Base-by-base conservation (phyloP, 2,329 filamentous ascomycete species). In the Botrytis hyacinthi region DNA sequence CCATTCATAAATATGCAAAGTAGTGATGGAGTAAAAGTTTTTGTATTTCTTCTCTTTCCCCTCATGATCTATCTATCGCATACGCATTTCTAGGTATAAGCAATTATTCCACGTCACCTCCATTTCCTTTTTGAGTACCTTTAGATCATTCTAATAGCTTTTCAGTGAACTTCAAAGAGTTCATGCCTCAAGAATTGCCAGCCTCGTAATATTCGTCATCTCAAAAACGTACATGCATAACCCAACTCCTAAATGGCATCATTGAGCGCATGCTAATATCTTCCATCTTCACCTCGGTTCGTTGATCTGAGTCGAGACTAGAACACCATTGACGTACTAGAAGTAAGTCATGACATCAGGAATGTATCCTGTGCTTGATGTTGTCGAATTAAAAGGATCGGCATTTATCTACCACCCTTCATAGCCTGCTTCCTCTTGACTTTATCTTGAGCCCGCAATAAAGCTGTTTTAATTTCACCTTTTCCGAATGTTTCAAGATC, bases 401-500 rank as follows among this genome's bases (percentile, higher is more conserved):
- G 10, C 35, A 42, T n/a, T n/a, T 60, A 73, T 73, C 78, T 69
- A 40, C 76, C 74, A 22, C 78, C 76, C 65, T 80, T 81, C 75
- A 78, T 79, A 32, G 79, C 78, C 61, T 80, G 78, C 78, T 87
- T 89, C 73, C 90, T 85, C 77, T 85, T 86, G 80, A 90, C 85
- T 84, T 88, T 91, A 76, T 91, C 89, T 1, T 84, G 82, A 0
- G 89, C 86, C 35, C 87, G 83, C 75, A 85, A 84, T 46, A 92
- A 83, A 4, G 89, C 88, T 54, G 88, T 90, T 84, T 92, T 95
- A 77, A 97, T 91, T 74, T 98, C 95, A 71, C 94, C 93, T 82
- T 97, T 94, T 62, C 89, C 90, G 83, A 98, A 98, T 0, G 88
- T 87, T 1, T 90, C 87, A 18, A 98, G 83, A 80, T 99, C 94